Percentiles rank a stretch among this genome's conserved stretches.
Conservation (phyloP, 306 rosid genomes). For the Ziziphus jujuba region DNA sequence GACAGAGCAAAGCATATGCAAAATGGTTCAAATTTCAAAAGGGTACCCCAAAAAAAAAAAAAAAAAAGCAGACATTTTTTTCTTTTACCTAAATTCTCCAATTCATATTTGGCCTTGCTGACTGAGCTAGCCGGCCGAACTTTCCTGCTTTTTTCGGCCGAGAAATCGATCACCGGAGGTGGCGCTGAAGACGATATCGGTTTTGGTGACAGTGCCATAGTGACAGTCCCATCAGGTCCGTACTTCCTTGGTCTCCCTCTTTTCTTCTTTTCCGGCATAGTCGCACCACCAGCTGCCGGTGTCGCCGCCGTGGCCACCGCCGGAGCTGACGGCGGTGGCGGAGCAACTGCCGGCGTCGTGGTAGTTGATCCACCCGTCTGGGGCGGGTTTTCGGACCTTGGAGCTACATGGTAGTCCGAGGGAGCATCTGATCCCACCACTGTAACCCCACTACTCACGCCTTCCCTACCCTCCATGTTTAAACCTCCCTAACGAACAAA, state of each 20-base stretch:
- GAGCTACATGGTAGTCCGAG: slow-evolving; percentile 88
- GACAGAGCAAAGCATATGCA: not conserved
- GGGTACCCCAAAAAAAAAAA: not conserved
- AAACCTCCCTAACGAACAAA: slow-evolving; percentile 39
- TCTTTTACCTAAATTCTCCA: slow-evolving; percentile 76
- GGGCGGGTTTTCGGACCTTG: slow-evolving; percentile 63
- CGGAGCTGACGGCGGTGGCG: slow-evolving; percentile 22
- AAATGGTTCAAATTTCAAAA: slow-evolving; percentile 13
- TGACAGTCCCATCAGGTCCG: slow-evolving; percentile 78
- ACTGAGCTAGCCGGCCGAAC: slow-evolving; percentile 73
- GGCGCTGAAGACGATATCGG: slow-evolving; percentile 92
- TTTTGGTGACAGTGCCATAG: slow-evolving; percentile 79
- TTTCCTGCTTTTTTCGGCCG: slow-evolving; percentile 79
- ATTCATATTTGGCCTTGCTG: slow-evolving; percentile 71
- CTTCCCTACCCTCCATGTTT: slow-evolving; percentile 85
- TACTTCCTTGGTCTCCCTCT: slow-evolving; percentile 96
- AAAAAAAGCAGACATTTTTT: not conserved
- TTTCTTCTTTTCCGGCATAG: slow-evolving; percentile 73
- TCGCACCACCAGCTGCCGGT: slow-evolving; percentile 9
- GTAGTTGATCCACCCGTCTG: slow-evolving; percentile 56
- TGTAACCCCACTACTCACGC: slow-evolving; percentile 80
- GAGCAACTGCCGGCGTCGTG: slow-evolving; percentile 14
- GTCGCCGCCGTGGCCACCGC: slow-evolving; percentile 27
- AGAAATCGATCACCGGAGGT: slow-evolving; percentile 92
- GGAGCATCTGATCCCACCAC: slow-evolving; percentile 99